Percentiles rank a stretch among this genome's conserved stretches.
phyloP scores from a whole-genome alignment of 1,284 basidiomycete species.

The Hortiboletus rubellus region DNA sequence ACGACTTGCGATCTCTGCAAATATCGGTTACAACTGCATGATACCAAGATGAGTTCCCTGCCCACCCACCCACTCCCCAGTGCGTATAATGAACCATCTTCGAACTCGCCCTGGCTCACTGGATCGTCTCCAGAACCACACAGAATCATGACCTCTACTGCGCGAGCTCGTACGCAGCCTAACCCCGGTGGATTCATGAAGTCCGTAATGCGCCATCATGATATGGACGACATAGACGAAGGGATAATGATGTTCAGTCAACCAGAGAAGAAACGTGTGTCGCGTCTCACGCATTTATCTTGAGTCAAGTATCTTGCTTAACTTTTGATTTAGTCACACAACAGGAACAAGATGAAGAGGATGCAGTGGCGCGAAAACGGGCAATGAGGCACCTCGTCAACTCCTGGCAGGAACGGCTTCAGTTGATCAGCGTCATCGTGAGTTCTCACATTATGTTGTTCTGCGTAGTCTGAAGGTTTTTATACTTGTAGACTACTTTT shows the following conservation, averaged over 20 bases:
- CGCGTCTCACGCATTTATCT: neutral
- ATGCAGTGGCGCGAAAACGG: slow-evolving; percentile 44
- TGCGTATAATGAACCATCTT: neutral
- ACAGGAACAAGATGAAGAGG: slow-evolving; percentile 45
- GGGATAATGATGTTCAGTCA: neutral
- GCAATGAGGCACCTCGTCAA: slow-evolving; percentile 51
- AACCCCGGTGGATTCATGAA: slow-evolving; percentile 17
- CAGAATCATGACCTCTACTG: slow-evolving; percentile 16
- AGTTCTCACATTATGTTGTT: slow-evolving; percentile 19
- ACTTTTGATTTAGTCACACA: slow-evolving; percentile 42
- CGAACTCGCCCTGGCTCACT: slow-evolving; percentile 3
- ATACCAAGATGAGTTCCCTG: slow-evolving; percentile 14
- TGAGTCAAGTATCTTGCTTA: neutral
- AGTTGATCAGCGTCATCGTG: slow-evolving; percentile 59
- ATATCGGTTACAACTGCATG: neutral
- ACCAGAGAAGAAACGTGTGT: slow-evolving; percentile 27
- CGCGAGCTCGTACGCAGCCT: slow-evolving; percentile 24
- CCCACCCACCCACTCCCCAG: slow-evolving; percentile 6
- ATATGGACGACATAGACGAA: slow-evolving; percentile 17
- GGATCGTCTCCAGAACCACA: slow-evolving; percentile 9
- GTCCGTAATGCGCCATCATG: slow-evolving; percentile 16
- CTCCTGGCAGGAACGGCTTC: slow-evolving; percentile 60
- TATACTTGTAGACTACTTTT: slow-evolving; percentile 51
- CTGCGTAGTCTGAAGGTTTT: neutral
- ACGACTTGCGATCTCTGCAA: slow-evolving; percentile 8